Evolutionary conservation across 1,284 basidiomycete genomes (phyloP).

Genomic region (Chondrostereum purpureum): DNA sequence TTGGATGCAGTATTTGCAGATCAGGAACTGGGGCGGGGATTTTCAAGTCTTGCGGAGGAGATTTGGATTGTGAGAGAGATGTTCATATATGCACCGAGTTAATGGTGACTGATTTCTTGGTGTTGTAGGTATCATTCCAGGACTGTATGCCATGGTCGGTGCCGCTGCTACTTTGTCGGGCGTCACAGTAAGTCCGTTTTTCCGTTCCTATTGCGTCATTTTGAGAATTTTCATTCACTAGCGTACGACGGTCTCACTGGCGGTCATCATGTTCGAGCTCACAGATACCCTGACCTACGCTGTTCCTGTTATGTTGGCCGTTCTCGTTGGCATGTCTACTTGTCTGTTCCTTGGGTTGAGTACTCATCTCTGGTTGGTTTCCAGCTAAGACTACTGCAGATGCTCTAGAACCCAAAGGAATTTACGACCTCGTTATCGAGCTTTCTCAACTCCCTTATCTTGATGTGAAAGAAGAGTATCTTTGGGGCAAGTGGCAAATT

Average conservation of each 20-base stretch:
- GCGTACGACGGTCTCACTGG: conserved; percentile 87
- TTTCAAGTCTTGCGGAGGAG: conserved; percentile 61
- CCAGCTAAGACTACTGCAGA: conserved; percentile 88
- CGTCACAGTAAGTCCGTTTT: conserved; percentile 58
- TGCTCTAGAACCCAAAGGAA: conserved; percentile 88
- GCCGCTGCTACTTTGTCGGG: conserved; percentile 86
- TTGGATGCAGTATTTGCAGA: conserved; percentile 73
- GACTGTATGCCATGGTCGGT: conserved; percentile 89
- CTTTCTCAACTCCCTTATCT: conserved; percentile 77
- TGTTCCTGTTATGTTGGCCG: conserved; percentile 89
- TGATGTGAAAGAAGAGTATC: conserved; percentile 82
- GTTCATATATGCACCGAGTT: neutral
- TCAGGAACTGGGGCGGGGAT: conserved; percentile 52
- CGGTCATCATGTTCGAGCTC: conserved; percentile 96
- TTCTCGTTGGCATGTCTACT: conserved; percentile 61
- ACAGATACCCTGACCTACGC: conserved; percentile 92
- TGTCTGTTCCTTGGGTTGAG: too few species aligned
- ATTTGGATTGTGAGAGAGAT: conserved; percentile 56
- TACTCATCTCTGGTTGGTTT: too few species aligned
- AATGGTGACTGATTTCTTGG: neutral
- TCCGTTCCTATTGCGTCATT: neutral
- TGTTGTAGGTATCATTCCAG: conserved; percentile 58
- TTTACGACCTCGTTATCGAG: conserved; percentile 94
- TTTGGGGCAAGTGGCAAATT: conserved; percentile 76
- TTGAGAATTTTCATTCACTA: conserved; percentile 24